These are phyloP conservation scores for Bonnemaisonia californica DNA, from an alignment of 31 red algal species.

Conservation along the genomic window DNA sequence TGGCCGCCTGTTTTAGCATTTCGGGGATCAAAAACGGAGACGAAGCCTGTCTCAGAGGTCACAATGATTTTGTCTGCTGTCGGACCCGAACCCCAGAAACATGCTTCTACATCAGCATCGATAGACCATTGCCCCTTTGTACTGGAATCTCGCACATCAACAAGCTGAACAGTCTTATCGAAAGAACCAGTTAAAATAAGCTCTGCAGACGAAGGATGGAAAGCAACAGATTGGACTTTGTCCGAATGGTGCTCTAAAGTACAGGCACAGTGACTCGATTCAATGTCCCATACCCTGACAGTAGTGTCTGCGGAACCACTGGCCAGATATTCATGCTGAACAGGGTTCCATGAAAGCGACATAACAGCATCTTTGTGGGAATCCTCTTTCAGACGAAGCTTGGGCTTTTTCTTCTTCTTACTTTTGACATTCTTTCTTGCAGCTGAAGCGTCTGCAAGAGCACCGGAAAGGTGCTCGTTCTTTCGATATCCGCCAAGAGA, in stretches of 20 bases:
- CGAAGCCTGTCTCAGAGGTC: conserved; percentile 67
- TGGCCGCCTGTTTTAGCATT: conserved; percentile 17
- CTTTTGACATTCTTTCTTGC: not conserved
- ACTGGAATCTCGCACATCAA: conserved; percentile 77
- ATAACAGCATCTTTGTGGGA: conserved; percentile 88
- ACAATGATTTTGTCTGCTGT: conserved; percentile 20
- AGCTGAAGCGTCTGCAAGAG: conserved; percentile 13
- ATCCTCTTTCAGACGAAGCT: conserved; percentile 52
- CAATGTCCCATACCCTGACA: conserved; percentile 94
- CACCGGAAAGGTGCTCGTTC: not conserved
- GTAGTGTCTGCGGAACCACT: conserved; percentile 90
- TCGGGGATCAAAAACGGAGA: conserved; percentile 67
- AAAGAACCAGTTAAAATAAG: conserved; percentile 81
- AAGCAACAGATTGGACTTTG: conserved; percentile 91
- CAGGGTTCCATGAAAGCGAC: conserved; percentile 79
- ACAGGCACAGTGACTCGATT: conserved; percentile 61
- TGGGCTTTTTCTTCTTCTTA: conserved; percentile 49
- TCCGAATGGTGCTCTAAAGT: conserved; percentile 77
- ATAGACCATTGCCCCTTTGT: conserved; percentile 41
- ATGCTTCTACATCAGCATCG: conserved; percentile 60
- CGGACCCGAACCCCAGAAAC: conserved; percentile 49
- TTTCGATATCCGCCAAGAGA: conserved; percentile 80
- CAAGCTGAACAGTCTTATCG: conserved; percentile 71
- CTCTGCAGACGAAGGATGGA: conserved; percentile 68
- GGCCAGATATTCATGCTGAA: conserved; percentile 78